Evolutionary conservation across 106 monocot genomes (phyloP).

Genomic region (Acanthochlamys bracteata): DNA sequence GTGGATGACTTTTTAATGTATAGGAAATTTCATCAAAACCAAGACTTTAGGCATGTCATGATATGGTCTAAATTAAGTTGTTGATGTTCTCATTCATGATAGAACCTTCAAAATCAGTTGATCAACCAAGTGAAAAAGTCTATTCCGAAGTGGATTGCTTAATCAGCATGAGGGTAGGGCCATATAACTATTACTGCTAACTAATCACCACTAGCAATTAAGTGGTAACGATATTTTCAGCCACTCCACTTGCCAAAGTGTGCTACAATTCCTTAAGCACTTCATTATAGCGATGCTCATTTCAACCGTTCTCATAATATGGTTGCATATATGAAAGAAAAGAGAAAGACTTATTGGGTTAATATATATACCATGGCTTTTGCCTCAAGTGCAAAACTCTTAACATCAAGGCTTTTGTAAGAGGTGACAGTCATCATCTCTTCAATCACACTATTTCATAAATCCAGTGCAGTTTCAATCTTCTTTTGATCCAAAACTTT

Average conservation of each 20-base stretch:
- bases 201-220: background rate
- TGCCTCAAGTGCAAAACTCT: constrained; percentile 40
- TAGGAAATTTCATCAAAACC: too few species aligned
- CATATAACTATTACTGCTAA: background rate
- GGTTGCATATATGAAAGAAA: background rate
- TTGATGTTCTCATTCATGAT: too few species aligned
- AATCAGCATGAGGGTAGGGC: background rate
- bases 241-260: constrained; percentile 4
- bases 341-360: background rate
- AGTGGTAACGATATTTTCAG: background rate
- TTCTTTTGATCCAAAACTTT: constrained; percentile 20
- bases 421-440: constrained; percentile 33
- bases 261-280: background rate
- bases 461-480: constrained; percentile 51
- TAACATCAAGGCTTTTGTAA: constrained; percentile 27
- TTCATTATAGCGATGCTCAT: background rate
- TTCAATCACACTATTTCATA: constrained; percentile 32
- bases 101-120: too few species aligned
- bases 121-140: background rate
- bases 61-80: too few species aligned
- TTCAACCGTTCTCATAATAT: background rate
- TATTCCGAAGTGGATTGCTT: background rate
- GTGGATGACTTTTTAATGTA: too few species aligned
- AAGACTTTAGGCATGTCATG: too few species aligned
- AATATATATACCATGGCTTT: constrained; percentile 44